Percentiles rank a stretch among this genome's conserved stretches.
phyloP scores from a whole-genome alignment of 257 asterid species.

The Penstemon newberryi region DNA sequence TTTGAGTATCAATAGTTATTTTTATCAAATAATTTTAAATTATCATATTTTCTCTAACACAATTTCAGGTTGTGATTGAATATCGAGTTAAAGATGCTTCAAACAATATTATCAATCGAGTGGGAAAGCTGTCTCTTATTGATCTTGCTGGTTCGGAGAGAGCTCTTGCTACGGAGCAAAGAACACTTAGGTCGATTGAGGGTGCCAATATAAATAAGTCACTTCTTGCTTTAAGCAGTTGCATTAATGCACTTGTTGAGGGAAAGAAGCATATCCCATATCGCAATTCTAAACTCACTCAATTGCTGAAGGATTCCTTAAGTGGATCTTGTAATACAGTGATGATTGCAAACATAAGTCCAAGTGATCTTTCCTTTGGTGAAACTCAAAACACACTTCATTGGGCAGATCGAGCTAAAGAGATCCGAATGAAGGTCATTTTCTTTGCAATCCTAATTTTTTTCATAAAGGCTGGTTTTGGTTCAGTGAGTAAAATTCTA shows the following conservation, averaged over 20 bases:
- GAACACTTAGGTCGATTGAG: slow-evolving; percentile 66
- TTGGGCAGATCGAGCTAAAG: slow-evolving; percentile 79
- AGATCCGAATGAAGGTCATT: slow-evolving; percentile 57
- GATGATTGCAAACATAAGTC: slow-evolving; percentile 70
- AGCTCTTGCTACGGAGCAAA: slow-evolving; percentile 71
- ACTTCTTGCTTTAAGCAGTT: slow-evolving; percentile 68
- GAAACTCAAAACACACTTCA: slow-evolving; percentile 71
- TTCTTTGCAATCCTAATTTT: not conserved
- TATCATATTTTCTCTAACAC: not conserved
- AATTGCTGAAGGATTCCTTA: slow-evolving; percentile 62
- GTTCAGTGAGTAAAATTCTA: too few species aligned
- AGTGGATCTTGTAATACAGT: slow-evolving; percentile 69
- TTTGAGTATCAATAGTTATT: not conserved
- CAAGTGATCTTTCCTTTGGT: slow-evolving; percentile 53
- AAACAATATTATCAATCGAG: slow-evolving; percentile 39
- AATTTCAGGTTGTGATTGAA: slow-evolving; percentile 47
- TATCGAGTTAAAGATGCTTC: slow-evolving; percentile 48
- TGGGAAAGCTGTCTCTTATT: slow-evolving; percentile 66
- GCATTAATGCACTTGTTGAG: slow-evolving; percentile 70
- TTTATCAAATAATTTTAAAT: not conserved
- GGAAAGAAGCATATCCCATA: slow-evolving; percentile 70
- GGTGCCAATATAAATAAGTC: slow-evolving; percentile 69
- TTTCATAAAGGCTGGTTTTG: not conserved
- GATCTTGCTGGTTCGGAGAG: slow-evolving; percentile 84
- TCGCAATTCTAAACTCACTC: slow-evolving; percentile 73